Evolutionary conservation across 2,329 filamentous ascomycete species (phyloP).

Genomic region (Sporothrix brunneoviolacea): DNA sequence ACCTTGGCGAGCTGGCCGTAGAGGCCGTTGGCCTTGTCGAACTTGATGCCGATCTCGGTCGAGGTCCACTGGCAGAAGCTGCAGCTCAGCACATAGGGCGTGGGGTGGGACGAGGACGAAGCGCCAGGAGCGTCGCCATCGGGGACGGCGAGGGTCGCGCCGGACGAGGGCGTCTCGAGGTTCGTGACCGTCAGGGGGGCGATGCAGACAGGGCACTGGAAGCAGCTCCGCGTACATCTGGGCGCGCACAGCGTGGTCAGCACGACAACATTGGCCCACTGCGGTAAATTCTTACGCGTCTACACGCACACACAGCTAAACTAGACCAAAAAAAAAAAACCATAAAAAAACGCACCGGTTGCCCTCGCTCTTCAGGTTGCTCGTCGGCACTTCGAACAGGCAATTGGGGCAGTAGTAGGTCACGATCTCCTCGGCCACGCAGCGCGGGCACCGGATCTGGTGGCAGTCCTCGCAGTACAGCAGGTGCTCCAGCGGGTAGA

Average conservation of each 20-base stretch:
- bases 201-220: constrained; percentile 86
- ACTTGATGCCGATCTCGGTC: constrained; percentile 79
- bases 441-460: constrained; percentile 88
- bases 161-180: constrained; percentile 48
- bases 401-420: constrained; percentile 95
- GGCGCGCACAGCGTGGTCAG: background rate
- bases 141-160: constrained; percentile 37
- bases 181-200: constrained; percentile 70
- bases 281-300: too few relatives aligned
- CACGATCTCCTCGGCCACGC: constrained; percentile 86
- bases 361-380: constrained; percentile 83
- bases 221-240: constrained; percentile 90
- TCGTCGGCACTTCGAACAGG: constrained; percentile 91
- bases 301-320: constrained; percentile 2
- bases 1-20: constrained; percentile 70
- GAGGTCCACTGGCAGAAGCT: constrained; percentile 92
- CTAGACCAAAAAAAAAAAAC: background rate
- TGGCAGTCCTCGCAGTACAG: constrained; percentile 97
- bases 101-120: constrained; percentile 18
- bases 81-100: constrained; percentile 73
- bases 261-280: background rate
- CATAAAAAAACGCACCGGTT: constrained; percentile 59
- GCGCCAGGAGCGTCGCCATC: constrained; percentile 31
- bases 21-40: constrained; percentile 84
- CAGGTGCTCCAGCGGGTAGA: constrained; percentile 89